Base-by-base conservation (phyloP, 1,139 yeast genomes). In the Hemisphaericaspora xylofermentans region DNA sequence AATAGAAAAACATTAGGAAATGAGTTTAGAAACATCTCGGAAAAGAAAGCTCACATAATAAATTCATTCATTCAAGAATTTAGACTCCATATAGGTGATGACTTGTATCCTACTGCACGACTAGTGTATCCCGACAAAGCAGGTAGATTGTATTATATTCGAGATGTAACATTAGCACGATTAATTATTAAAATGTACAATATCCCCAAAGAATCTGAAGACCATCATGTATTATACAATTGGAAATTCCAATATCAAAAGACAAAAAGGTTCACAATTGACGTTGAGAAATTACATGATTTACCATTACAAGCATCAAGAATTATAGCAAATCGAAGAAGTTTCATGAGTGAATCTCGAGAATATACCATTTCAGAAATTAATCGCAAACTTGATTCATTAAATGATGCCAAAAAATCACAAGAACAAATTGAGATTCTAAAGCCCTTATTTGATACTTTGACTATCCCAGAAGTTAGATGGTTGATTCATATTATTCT, bases 401-500 rank as follows among this genome's bases (percentile, higher is more conserved):
- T 72, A 36, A 50, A 60, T 5, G 57, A 62, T n/a, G 66, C 84
- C 9, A 63, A 74, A 4, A 58, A 60, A 35, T 46, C 63, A 1
- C 60, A 58, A n/a, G 66, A 64, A 14, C 73, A 70, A 45, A 60
- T 71, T 1, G 60, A 52, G 6, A 53, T 81, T 0, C 58, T 88
- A 33, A 61, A 60, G 26, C 71, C 74, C n/a, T 63, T 84, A 21
- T 58, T 84, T 36, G 71, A 74, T n/a, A 60, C 64, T 13, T 71
- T 87, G 75, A 68, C 78, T 27, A 76, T 82, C 16, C 68, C 75
- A 6, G 96, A 89, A 56, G 60, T 88, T 39, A 69, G 82, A 35
- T 88, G 87, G 79, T 65, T 88, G 26, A 70, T 86, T 43, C 80
- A 84, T 43, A 82, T 86, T 10, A 61, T 89, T 5, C 60, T 91